Base-by-base conservation (phyloP, 768 basidiomycete species). In the Agaricus bisporus region DNA sequence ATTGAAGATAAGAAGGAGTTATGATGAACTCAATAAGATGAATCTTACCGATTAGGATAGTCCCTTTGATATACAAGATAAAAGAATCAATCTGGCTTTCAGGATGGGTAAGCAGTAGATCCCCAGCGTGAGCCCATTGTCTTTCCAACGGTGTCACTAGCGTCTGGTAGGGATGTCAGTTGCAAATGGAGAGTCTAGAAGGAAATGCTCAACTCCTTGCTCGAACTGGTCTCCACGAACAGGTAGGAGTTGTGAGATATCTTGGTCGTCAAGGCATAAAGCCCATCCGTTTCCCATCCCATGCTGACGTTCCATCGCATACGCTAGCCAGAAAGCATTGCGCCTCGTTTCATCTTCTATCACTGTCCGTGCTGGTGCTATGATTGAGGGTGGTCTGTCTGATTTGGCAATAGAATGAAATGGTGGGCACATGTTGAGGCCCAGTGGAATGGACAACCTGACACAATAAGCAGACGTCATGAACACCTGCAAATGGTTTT, bases 321-420 rank as follows among this genome's bases (percentile, higher is more conserved):
- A 89, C 8, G 85, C 81, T 43, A 86, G 61, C 81, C 87, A 91
- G 60, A 88, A 88, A 1, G 80, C 73, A 59, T 89, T 89, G 51
- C 86, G 73, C 47, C 88, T 75, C 38, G 72, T 80, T 65, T 89
- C 88, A 32, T 85, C 85, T 64, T 89, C 88, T 6, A 83, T 69
- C 1, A 80, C 76, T 29, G 76, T 82, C 41, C 73, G 72, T n/a
- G 86, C 80, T 3, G 80, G 72, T 0, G 76, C 71, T 14, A 88
- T 63, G 48, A 88, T 77, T 6, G 85, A 80, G n/a, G 79, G 68
- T 0, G 81, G 74, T 36, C 81, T 71, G 28, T 75, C 71, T 2
- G 75, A 73, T 45, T 81, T 79, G n/a, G 82, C 73, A 49, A 88
- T 81, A 0, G 81, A 78, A 61, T 81, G 77, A 63, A 86, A 85